Conservation (phyloP, 768 basidiomycete species). For the Pleurotus platypus region DNA sequence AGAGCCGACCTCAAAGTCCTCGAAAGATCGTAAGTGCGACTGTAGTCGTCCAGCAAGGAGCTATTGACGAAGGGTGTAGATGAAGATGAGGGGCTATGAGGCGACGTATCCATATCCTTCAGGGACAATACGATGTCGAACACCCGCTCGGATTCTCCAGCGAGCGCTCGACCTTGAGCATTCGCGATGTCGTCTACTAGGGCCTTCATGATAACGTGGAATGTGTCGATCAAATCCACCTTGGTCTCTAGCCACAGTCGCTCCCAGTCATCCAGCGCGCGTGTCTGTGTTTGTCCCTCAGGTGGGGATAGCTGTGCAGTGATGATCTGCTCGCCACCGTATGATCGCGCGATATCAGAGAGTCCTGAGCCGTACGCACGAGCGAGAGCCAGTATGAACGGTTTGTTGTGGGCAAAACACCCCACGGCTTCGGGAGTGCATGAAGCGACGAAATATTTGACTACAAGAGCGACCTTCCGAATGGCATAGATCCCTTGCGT, state of each 20-base stretch:
- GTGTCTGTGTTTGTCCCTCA: slow-evolving; percentile 17
- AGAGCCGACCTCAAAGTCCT: slow-evolving; percentile 43
- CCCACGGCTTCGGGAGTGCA: slow-evolving; percentile 45
- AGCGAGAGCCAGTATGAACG: slow-evolving; percentile 56
- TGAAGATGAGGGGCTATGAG: slow-evolving; percentile 20
- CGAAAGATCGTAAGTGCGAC: slow-evolving; percentile 60
- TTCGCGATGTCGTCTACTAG: slow-evolving; percentile 46
- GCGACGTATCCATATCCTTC: slow-evolving; percentile 33
- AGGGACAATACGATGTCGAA: slow-evolving; percentile 61
- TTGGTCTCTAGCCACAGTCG: slow-evolving; percentile 70
- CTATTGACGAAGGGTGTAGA: slow-evolving; percentile 62
- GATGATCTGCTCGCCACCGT: slow-evolving; percentile 46
- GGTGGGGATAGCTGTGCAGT: slow-evolving; percentile 22
- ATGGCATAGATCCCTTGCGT: slow-evolving; percentile 54
- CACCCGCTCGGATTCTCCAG: slow-evolving; percentile 44
- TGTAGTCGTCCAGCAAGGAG: slow-evolving; percentile 68
- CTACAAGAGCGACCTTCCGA: slow-evolving; percentile 59
- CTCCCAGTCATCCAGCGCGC: slow-evolving; percentile 62
- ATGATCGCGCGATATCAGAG: slow-evolving; percentile 48
- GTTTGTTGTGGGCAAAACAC: slow-evolving; percentile 47
- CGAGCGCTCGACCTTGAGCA: slow-evolving; percentile 38
- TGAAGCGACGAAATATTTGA: slow-evolving; percentile 50
- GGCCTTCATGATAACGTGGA: slow-evolving; percentile 54
- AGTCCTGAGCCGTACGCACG: slow-evolving; percentile 60
- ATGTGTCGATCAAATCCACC: slow-evolving; percentile 64